Percentiles rank a stretch among this genome's conserved stretches.
These are phyloP conservation scores for Pseudozyma thailandica DNA, from an alignment of 1,284 basidiomycete genomes.

Conservation along the genomic window DNA sequence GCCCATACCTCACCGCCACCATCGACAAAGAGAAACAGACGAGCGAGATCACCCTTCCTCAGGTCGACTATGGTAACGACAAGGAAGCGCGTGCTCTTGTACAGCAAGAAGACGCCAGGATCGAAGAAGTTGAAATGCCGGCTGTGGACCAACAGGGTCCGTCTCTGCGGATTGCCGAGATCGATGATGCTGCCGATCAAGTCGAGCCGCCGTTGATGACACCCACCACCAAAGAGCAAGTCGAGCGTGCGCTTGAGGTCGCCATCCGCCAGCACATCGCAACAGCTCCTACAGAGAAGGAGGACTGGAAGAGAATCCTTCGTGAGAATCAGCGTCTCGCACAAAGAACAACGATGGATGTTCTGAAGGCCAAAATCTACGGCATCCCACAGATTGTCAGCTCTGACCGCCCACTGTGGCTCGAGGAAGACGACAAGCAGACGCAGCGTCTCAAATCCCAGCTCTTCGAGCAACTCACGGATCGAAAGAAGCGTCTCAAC, in stretches of 20 bases:
- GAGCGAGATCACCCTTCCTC: constrained; percentile 28
- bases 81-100: constrained; percentile 27
- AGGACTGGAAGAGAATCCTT: constrained; percentile 33
- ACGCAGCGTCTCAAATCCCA: constrained; percentile 22
- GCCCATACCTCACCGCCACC: constrained; percentile 30
- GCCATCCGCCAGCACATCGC: constrained; percentile 23
- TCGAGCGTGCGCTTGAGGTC: constrained; percentile 24
- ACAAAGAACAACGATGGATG: constrained; percentile 35
- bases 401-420: constrained; percentile 39
- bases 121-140: constrained; percentile 41
- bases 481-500: constrained; percentile 51
- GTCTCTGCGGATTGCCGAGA: constrained; percentile 32
- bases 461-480: constrained; percentile 38
- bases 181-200: constrained; percentile 18
- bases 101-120: constrained; percentile 27
- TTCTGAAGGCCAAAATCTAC: constrained; percentile 47
- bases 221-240: constrained; percentile 45
- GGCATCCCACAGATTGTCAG: constrained; percentile 47
- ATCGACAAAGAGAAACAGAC: constrained; percentile 29
- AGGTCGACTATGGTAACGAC: constrained; percentile 32
- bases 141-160: constrained; percentile 13
- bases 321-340: constrained; percentile 44
- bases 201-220: constrained; percentile 41
- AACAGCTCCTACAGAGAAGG: not conserved
- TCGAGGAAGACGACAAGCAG: constrained; percentile 43